Conservation (phyloP, 768 basidiomycete genomes). For the Russula olivacea region DNA sequence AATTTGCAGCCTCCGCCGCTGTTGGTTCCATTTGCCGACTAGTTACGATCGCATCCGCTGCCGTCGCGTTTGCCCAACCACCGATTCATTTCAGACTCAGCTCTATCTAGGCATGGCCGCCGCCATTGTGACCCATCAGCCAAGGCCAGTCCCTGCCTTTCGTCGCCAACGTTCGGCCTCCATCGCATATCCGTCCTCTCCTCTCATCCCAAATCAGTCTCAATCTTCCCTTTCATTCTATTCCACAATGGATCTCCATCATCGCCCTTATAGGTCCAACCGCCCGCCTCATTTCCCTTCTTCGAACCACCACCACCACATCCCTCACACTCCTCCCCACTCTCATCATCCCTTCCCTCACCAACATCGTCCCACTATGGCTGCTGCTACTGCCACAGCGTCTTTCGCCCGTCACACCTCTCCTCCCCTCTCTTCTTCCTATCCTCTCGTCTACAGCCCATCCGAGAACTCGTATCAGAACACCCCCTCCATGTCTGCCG, state of each 20-base stretch:
- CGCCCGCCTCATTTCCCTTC: conserved; percentile 15
- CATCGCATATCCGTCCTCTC: conserved; percentile 14
- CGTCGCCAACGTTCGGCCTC: conserved; percentile 19
- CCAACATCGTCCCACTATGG: conserved; percentile 7
- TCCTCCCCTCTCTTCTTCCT: conserved; percentile 12
- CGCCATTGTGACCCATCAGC: conserved; percentile 17
- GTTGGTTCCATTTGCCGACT: conserved; percentile 16
- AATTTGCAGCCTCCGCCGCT: not conserved
- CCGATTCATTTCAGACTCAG: conserved; percentile 16
- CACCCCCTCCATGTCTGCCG: conserved; percentile 4
- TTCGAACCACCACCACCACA: not conserved
- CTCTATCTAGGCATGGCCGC: conserved; percentile 18
- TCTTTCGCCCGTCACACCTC: conserved; percentile 2
- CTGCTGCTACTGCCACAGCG: not conserved
- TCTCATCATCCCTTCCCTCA: conserved; percentile 1
- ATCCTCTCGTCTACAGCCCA: conserved; percentile 15
- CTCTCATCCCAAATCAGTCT: conserved; percentile 13
- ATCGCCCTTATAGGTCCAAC: conserved; percentile 23
- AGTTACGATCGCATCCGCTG: conserved; percentile 23
- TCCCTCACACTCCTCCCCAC: conserved; percentile 15
- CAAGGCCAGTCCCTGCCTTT: conserved; percentile 18
- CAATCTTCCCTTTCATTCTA: conserved; percentile 21
- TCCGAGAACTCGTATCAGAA: conserved; percentile 14
- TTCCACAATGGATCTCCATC: conserved; percentile 16
- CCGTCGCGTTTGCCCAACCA: not conserved